Percentiles rank a stretch among this genome's conserved stretches.
Evolutionary conservation across 768 basidiomycete genomes (phyloP).

Genomic region (Tulasnella sp.): DNA sequence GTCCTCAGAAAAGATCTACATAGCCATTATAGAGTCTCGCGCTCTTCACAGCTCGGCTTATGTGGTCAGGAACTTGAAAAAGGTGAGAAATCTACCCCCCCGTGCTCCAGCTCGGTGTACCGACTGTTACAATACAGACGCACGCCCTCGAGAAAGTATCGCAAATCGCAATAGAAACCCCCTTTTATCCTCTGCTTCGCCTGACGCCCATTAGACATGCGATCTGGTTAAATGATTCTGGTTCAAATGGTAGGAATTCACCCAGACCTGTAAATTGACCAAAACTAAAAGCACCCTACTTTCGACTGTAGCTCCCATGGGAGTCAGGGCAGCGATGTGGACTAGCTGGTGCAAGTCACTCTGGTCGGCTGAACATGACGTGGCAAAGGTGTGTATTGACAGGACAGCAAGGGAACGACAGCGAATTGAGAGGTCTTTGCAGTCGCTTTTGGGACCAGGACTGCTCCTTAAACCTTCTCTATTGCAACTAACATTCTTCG

Average conservation of each 20-base stretch:
- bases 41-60: background rate
- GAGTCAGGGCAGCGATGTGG: background rate
- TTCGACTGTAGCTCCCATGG: background rate
- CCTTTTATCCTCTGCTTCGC: background rate
- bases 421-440: background rate
- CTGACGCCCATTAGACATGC: background rate
- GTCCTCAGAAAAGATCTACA: background rate
- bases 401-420: background rate
- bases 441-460: background rate
- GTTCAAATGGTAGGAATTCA: background rate
- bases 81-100: background rate
- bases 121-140: background rate
- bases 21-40: background rate
- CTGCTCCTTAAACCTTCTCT: background rate
- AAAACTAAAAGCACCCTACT: background rate
- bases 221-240: background rate
- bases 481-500: background rate
- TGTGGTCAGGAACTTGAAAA: no score
- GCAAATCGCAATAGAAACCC: conserved; percentile 3
- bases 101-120: background rate
- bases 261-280: background rate
- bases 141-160: background rate
- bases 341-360: conserved; percentile 1
- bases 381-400: background rate
- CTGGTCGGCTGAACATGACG: background rate